Base-by-base conservation (phyloP, 2,329 filamentous ascomycete species). In the Furcasterigmium furcatum region DNA sequence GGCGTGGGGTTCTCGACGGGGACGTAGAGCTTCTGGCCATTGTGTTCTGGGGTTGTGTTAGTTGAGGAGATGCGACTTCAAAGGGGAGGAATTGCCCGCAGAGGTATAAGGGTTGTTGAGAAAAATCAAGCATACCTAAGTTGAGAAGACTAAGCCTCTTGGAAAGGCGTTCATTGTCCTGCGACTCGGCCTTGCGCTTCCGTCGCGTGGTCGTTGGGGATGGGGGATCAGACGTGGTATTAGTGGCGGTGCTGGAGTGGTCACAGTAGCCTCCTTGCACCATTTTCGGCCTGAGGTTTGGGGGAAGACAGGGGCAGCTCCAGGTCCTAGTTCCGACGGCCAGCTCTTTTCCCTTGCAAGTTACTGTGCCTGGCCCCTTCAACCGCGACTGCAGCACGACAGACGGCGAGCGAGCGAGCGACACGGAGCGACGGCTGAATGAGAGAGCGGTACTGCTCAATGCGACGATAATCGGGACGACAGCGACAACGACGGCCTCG, bases 71-170 rank as follows among this genome's bases (percentile, higher is more conserved):
- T 24, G 36, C n/a, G n/a, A 25, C 43, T n/a, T n/a, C n/a, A n/a
- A n/a, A n/a, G n/a, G n/a, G n/a, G n/a, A n/a, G n/a, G n/a, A n/a
- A n/a, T n/a, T n/a, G n/a, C n/a, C n/a, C n/a, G n/a, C n/a, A n/a
- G 47, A 50, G 42, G 27, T 41, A 43, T 46, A 10, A 52, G 34
- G 40, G 5, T 39, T 6, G 16, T 12, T 14, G 41, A 41, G 46
- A n/a, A n/a, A n/a, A n/a, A n/a, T n/a, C n/a, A n/a, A 65, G 9
- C 72, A 46, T 80, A 94, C 90, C 87, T 53, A 96, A 70, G 62
- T 91, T 91, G 45, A 96, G 76, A 43, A 88, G 72, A 61, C 89
- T 88, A 64, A 96, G 77, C 53, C 87, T 80, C 72, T 96, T 96
- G 39, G 87, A 86, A 52, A 96, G 77, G 43, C 91, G 85, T 68